phyloP scores from a whole-genome alignment of 1,284 basidiomycete genomes.

The Trichosporon asahii region DNA sequence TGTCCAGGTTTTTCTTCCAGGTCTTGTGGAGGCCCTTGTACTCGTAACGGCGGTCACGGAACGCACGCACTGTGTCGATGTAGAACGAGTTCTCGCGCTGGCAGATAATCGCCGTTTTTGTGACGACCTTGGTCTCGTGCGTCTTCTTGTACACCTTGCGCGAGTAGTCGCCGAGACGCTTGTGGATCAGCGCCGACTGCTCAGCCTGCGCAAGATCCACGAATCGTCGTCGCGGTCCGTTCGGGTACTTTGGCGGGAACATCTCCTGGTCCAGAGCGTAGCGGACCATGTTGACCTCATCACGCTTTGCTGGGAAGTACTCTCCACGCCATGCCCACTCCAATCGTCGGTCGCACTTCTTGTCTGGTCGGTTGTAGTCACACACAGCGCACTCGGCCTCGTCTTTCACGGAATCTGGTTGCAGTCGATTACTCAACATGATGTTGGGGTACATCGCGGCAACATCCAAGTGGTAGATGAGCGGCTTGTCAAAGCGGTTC shows the following conservation, averaged over 20 bases:
- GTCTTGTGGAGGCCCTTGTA: constrained; percentile 99
- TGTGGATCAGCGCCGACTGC: constrained; percentile 88
- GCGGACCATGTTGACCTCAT: constrained; percentile 99
- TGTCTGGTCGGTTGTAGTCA: constrained; percentile 95
- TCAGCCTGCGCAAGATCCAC: constrained; percentile 80
- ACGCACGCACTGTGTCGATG: constrained; percentile 94
- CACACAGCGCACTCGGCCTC: constrained; percentile 97
- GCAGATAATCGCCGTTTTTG: constrained; percentile 91
- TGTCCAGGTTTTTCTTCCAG: constrained; percentile 98
- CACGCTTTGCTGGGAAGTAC: constrained; percentile 94
- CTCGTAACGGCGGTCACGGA: constrained; percentile 96
- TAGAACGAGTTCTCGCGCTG: constrained; percentile 99
- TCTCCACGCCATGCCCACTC: constrained; percentile 99
- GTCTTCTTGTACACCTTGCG: constrained; percentile 98
- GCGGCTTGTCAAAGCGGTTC: constrained; percentile 78
- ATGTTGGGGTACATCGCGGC: constrained; percentile 99
- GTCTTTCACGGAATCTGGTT: constrained; percentile 96
- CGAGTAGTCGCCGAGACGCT: constrained; percentile 96
- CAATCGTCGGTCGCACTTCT: constrained; percentile 88
- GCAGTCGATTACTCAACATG: constrained; percentile 99
- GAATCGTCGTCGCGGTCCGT: constrained; percentile 73
- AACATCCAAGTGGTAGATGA: constrained; percentile 98
- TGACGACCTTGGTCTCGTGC: constrained; percentile 97
- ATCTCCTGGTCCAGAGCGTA: constrained; percentile 92
- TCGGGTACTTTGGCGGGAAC: constrained; percentile 78